Evolutionary conservation across 2,329 filamentous ascomycete genomes (phyloP), one percentile per base, ranked within the genome.

Genomic region (Scopulariopsis brevicaulis): DNA sequence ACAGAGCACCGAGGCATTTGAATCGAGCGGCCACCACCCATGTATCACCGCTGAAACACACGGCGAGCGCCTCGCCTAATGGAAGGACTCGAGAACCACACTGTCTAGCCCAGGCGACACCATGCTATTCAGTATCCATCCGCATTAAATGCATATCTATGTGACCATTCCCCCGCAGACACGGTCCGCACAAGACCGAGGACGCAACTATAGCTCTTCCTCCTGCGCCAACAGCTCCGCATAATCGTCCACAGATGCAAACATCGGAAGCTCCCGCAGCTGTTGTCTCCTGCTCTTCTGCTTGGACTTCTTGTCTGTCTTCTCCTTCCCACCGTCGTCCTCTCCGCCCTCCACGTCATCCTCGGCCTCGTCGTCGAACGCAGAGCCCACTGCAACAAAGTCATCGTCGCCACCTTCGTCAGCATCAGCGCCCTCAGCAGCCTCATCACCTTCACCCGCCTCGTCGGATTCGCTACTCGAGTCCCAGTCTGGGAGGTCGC

Each of bases 241-340:
- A 71, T 97, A 99, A 69, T 97, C 94, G 58, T 97, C 94, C 35
- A 81, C 87, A 35, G 90, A 95, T 22, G 95, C 94, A 75, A 99
- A 99, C 40, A 85, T 95, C 7, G 94, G 94, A 64, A 99, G 76
- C 62, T 84, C 84, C 80, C 91, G 96, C 71, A 97, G 78, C 75
- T 90, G 90, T 79, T 86, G 90, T 74, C 82, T 86, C 74, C 88
- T 89, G 69, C 83, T 80, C 64, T 77, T 79, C 62, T 69, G 61
- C 66, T 68, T n/a, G 68, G 68, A 63, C 76, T 75, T 63, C 71
- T 72, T 22, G 53, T 66, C 67, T 55, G 74, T n/a, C 20, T 53
- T 69, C 63, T 74, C 75, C 8, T 74, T 72, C 37, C 74, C 73
- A 22, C 12, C 46, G 6, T 50, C 46, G 7, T 24, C 46, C 11